Conservation (phyloP, 2,329 filamentous ascomycete genomes). For the Nannizzia gypsea region DNA sequence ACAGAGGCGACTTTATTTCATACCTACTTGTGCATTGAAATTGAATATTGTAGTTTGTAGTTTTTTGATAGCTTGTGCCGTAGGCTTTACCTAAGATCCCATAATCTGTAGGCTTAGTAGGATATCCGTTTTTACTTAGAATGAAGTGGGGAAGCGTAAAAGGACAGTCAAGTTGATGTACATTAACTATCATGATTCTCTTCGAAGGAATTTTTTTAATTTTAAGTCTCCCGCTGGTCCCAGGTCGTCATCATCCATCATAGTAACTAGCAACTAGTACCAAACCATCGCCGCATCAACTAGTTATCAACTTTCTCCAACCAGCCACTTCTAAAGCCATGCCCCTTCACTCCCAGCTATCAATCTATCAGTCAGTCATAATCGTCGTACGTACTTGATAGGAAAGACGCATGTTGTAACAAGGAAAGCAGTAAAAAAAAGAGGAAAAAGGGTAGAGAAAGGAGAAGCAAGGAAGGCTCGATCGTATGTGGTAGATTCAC, state of each 20-base stretch:
- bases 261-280: too few species aligned
- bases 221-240: neutral
- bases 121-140: too few species aligned
- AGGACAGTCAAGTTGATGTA: neutral
- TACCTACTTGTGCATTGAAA: neutral
- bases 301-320: neutral
- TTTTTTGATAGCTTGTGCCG: too few species aligned
- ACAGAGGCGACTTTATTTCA: neutral
- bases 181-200: neutral
- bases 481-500: neutral
- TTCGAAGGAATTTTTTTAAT: neutral
- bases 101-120: too few species aligned
- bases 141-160: neutral
- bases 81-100: too few species aligned
- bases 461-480: neutral
- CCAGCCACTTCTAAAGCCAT: neutral
- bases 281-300: neutral
- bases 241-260: too few species aligned
- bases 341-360: neutral
- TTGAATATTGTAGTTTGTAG: too few species aligned
- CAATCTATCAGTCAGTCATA: slow-evolving; percentile 3
- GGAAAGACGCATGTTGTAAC: neutral
- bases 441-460: neutral
- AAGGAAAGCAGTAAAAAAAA: neutral
- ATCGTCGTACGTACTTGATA: neutral